A percentile compares a stretch with the other conserved stretches of the same genome.
These are phyloP conservation scores for Leptomonas pyrrhocoris DNA, from an alignment of 208 protist genomes.

Conservation along the genomic window DNA sequence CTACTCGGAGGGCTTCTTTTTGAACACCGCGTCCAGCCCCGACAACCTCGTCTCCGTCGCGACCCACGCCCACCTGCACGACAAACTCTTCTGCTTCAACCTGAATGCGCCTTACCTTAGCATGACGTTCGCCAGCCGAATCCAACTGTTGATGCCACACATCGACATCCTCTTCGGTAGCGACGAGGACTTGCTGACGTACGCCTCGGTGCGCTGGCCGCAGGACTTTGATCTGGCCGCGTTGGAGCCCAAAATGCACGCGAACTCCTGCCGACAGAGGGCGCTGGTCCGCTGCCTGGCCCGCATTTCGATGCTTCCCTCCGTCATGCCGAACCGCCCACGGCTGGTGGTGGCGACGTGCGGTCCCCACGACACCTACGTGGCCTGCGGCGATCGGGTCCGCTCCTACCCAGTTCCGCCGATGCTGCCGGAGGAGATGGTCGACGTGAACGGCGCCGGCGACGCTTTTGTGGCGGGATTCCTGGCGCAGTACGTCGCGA, in stretches of 20 bases:
- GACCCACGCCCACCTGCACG: constrained; percentile 79
- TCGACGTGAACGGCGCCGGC: constrained; percentile 97
- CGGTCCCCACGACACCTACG: constrained; percentile 84
- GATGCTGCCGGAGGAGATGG: constrained; percentile 87
- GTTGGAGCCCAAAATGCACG: constrained; percentile 6
- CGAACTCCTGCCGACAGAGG: constrained; percentile 18
- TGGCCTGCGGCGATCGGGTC: constrained; percentile 58
- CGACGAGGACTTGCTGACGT: constrained; percentile 91
- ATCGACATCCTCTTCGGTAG: constrained; percentile 96
- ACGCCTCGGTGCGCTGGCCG: constrained; percentile 61
- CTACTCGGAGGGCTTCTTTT: constrained; percentile 95
- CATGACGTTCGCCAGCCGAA: constrained; percentile 84
- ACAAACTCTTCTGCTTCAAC: constrained; percentile 95
- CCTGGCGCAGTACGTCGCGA: constrained; percentile 77
- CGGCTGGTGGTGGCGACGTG: constrained; percentile 94
- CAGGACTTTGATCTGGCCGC: constrained; percentile 46
- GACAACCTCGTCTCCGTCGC: constrained; percentile 72
- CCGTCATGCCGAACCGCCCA: constrained; percentile 47
- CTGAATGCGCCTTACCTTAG: constrained; percentile 95
- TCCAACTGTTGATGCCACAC: constrained; percentile 89
- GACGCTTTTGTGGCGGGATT: constrained; percentile 98
- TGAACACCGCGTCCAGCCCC: constrained; percentile 93
- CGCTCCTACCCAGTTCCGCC: constrained; percentile 43
- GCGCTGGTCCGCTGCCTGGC: constrained; percentile 41
- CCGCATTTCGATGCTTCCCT: constrained; percentile 69